Percentiles rank a stretch among this genome's conserved stretches.
phyloP scores from a whole-genome alignment of 192 early-diverging fungal genomes.

The Backusella luteola region DNA sequence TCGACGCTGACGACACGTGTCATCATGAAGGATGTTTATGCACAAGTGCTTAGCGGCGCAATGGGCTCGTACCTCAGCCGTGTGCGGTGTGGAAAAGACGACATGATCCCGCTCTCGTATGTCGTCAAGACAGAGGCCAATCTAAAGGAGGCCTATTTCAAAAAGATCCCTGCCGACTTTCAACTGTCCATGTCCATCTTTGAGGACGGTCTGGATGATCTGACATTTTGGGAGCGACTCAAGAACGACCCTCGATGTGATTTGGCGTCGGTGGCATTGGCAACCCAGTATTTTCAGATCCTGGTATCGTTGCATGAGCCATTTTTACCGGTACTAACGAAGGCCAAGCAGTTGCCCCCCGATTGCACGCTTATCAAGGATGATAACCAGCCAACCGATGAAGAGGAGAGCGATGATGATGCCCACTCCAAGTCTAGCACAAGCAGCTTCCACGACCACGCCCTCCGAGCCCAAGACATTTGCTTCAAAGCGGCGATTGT shows the following conservation, averaged over 20 bases:
- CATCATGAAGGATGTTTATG: slow-evolving; percentile 2
- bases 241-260: slow-evolving; percentile 10
- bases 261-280: slow-evolving; percentile 2
- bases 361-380: neutral
- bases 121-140: neutral
- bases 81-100: slow-evolving; percentile 7
- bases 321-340: slow-evolving; percentile 5
- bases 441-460: neutral
- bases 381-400: neutral
- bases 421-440: no score
- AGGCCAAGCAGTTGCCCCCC: neutral
- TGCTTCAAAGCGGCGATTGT: slow-evolving; percentile 11
- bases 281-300: neutral
- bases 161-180: slow-evolving; percentile 5
- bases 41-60: neutral
- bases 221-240: neutral
- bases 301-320: slow-evolving; percentile 17
- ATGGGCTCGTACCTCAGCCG: neutral
- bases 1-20: neutral
- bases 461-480: slow-evolving; percentile 15
- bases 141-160: slow-evolving; percentile 10
- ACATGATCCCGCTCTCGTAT: slow-evolving; percentile 9
- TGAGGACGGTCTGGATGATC: slow-evolving; percentile 12
- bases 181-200: slow-evolving; percentile 15
- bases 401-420: neutral